Evolutionary conservation across 768 basidiomycete genomes (phyloP), one percentile per base, ranked within the genome.

Genomic region (Tulasnella sp.): DNA sequence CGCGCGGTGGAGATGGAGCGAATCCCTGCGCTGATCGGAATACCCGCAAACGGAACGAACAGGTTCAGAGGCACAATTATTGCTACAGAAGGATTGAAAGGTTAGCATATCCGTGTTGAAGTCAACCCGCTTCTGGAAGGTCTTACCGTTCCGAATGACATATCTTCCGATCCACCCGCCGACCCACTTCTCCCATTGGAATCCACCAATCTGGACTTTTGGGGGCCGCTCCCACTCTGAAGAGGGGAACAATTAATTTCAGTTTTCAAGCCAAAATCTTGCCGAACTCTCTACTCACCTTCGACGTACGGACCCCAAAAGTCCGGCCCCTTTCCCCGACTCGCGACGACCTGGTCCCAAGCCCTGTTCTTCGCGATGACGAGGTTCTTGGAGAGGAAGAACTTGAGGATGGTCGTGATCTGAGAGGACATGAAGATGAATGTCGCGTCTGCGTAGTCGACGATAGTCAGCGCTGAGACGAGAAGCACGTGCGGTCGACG

Each of bases 221-320:
- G 82, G 82, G 0, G 90, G 90, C 1, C 80, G 77, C 32, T 88
- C 84, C 90, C 90, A 91, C 79, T 94, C 92, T 77, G 39, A 0
- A 17, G 32, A 4, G 2, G 11, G 9, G 7, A 47, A 3, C 17
- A 11, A 41, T 19, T 39, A 7, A 19, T 16, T 39, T 41, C 17
- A 42, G 67, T 6, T 19, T 32, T 8, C 17, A 41, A 34, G 41
- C 29, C 1, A 9, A 44, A 0, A 63, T 1, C 32, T 17, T 22
- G 42, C 3, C 7, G 42, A 12, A 5, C 22, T 9, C 11, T 14
- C 17, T 6, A 66, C 71, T 32, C 0, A 65, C 71, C 71, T 63
- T 95, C 90, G 0, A 90, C 86, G 74, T 92, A 93, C 0, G 88
- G 86, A 73, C 84, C 83, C 92, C 93, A 98, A 81, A 95, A 96